A percentile compares a stretch with the other conserved stretches of the same genome.
Conservation (phyloP, 2,329 filamentous ascomycete species). For the Trichophyton equinum region DNA sequence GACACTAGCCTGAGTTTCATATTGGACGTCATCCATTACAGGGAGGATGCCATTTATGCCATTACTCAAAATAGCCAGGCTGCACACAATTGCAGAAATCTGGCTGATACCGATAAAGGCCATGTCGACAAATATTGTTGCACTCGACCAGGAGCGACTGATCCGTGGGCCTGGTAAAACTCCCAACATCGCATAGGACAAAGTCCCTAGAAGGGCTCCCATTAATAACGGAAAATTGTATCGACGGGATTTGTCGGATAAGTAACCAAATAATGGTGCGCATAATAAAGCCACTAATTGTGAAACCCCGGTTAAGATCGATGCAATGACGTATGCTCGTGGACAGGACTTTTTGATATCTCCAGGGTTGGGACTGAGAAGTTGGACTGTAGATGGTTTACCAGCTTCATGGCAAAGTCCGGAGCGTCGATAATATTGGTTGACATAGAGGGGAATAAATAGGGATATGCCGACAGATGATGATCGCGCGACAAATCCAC, state of each 20-base stretch:
- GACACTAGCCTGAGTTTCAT: not conserved
- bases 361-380: constrained; percentile 19
- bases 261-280: constrained; percentile 76
- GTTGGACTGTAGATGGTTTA: constrained; percentile 15
- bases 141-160: constrained; percentile 53
- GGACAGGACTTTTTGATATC: constrained; percentile 78
- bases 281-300: constrained; percentile 75
- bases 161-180: constrained; percentile 66
- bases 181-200: constrained; percentile 67
- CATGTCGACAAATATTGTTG: constrained; percentile 61
- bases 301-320: constrained; percentile 75
- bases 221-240: constrained; percentile 63
- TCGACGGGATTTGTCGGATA: constrained; percentile 54
- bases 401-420: constrained; percentile 53
- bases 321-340: constrained; percentile 74
- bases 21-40: not conserved
- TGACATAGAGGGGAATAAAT: constrained; percentile 87
- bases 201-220: constrained; percentile 59
- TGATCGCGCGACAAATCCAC: constrained; percentile 86
- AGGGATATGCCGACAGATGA: constrained; percentile 91
- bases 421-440: constrained; percentile 72
- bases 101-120: constrained; percentile 79
- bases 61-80: constrained; percentile 71
- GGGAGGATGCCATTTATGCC: constrained; percentile 49
- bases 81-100: constrained; percentile 93